Conservation (phyloP, 441 rosid species). For the Lepidium campestre region DNA sequence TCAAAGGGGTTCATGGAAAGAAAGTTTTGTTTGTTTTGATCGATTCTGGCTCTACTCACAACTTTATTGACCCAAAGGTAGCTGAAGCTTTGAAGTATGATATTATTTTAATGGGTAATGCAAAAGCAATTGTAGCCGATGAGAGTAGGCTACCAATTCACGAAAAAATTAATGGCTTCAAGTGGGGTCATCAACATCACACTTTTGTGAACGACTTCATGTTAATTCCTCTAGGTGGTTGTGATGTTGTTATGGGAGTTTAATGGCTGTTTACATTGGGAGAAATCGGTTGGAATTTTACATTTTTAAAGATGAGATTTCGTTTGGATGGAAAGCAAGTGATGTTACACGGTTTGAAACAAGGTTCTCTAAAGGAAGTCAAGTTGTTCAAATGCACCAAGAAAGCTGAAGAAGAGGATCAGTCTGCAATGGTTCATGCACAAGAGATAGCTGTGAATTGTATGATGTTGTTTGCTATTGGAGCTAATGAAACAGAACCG, state of each 20-base stretch:
- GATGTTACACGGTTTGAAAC: neutral
- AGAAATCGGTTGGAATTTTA: neutral
- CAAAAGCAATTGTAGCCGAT: neutral
- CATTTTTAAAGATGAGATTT: neutral
- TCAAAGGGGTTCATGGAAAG: neutral
- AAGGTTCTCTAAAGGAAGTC: neutral
- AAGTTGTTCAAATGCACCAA: neutral
- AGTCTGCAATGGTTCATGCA: neutral
- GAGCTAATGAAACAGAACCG: neutral
- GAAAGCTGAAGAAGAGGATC: rapidly evolving
- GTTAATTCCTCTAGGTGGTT: neutral
- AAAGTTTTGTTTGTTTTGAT: neutral
- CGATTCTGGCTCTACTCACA: neutral
- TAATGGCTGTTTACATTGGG: neutral
- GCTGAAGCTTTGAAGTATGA: neutral
- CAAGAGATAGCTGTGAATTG: too few species aligned
- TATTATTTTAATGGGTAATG: rapidly evolving
- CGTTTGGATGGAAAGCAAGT: neutral
- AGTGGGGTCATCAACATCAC: neutral
- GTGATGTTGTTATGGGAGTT: neutral
- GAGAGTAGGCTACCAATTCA: rapidly evolving
- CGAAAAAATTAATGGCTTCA: neutral
- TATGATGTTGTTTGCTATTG: too few species aligned
- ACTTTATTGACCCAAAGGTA: neutral
- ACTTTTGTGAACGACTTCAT: neutral